Percentiles rank a stretch among this genome's conserved stretches.
Conservation (phyloP, 441 rosid species). For the Rhodomyrtus psidioides region DNA sequence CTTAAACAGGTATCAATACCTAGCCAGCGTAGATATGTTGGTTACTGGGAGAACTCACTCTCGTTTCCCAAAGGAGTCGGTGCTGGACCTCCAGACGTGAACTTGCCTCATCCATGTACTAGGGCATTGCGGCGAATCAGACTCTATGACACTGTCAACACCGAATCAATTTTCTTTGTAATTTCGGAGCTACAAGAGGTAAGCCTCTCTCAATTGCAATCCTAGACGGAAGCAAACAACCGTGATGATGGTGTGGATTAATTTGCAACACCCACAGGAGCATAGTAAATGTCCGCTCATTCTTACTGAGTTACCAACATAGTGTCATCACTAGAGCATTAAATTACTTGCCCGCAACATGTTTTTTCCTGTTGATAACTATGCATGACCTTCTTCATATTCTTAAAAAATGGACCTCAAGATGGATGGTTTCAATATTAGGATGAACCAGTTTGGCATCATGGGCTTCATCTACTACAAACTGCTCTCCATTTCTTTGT, state of each 20-base stretch:
- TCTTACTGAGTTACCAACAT: neutral
- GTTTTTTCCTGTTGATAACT: neutral
- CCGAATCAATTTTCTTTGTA: constrained; percentile 70
- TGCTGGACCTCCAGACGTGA: constrained; percentile 40
- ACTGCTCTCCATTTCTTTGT: neutral
- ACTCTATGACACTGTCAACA: constrained; percentile 65
- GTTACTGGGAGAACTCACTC: constrained; percentile 51
- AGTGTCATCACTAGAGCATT: neutral
- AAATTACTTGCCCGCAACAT: neutral
- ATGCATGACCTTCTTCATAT: neutral
- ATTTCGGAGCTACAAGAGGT: constrained; percentile 83
- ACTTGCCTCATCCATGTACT: constrained; percentile 43
- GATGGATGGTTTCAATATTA: neutral
- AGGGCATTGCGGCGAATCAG: constrained; percentile 69
- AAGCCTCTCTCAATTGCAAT: neutral
- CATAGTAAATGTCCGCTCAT: neutral
- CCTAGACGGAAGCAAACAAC: neutral
- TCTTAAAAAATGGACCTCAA: neutral
- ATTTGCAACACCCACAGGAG: neutral
- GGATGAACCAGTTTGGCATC: neutral
- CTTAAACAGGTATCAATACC: constrained; percentile 73
- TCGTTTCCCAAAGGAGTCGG: constrained; percentile 28
- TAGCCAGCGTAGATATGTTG: constrained; percentile 89
- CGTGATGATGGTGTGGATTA: neutral
- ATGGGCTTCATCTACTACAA: neutral